These are phyloP conservation scores for Apiotrichum siamense DNA, from an alignment of 1,284 basidiomycete species.

Conservation along the genomic window DNA sequence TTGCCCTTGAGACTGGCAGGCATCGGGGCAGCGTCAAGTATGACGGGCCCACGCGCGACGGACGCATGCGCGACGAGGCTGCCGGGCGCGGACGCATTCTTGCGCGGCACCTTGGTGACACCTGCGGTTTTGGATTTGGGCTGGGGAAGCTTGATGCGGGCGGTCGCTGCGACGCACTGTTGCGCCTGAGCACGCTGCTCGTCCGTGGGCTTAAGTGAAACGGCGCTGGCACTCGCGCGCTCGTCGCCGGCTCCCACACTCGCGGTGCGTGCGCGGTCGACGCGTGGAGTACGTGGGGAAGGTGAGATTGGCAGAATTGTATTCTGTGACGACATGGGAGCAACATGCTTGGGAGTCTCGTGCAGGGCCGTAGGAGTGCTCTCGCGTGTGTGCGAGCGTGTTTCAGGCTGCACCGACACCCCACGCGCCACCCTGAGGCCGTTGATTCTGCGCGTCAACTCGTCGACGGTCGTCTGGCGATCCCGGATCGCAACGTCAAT, in stretches of 20 bases:
- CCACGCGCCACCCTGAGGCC: conserved; percentile 25
- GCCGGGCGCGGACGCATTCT: background rate
- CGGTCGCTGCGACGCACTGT: background rate
- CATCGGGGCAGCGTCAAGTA: conserved; percentile 11
- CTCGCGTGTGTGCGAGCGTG: conserved; percentile 6
- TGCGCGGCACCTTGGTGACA: conserved; percentile 2
- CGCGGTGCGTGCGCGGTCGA: conserved; percentile 1
- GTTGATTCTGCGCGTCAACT: conserved; percentile 46
- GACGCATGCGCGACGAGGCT: conserved; percentile 17
- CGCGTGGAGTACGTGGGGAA: background rate
- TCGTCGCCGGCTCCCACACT: background rate
- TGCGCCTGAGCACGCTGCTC: conserved; percentile 5
- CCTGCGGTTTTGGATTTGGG: background rate
- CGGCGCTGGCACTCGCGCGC: background rate
- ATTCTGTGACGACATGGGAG: background rate
- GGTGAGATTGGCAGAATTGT: no score
- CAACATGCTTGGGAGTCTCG: background rate
- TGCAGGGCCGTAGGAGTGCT: background rate
- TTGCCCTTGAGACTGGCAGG: conserved; percentile 7
- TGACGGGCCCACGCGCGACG: conserved; percentile 14
- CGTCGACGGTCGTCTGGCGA: conserved; percentile 47
- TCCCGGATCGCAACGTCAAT: conserved; percentile 48
- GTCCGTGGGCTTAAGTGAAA: conserved; percentile 11
- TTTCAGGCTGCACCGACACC: background rate
- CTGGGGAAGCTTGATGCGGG: background rate